Conservation (phyloP, 257 asterid species). For the Rubia yunnanensis region DNA sequence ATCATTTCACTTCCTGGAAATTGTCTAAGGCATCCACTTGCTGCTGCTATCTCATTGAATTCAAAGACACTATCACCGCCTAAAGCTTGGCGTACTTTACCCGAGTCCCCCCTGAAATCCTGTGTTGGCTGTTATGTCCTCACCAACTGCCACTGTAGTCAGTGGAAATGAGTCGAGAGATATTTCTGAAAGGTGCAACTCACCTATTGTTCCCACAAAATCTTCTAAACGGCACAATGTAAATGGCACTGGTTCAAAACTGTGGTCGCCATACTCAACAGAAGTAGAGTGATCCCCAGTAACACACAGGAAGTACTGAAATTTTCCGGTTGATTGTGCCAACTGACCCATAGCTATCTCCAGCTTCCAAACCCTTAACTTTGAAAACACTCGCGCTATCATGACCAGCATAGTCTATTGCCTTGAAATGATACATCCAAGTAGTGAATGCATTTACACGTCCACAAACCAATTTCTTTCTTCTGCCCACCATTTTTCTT, state of each 20-base stretch:
- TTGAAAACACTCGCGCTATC: conserved; percentile 90
- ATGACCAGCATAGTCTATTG: conserved; percentile 97
- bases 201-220: conserved; percentile 69
- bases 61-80: conserved; percentile 61
- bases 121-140: conserved; percentile 25
- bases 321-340: conserved; percentile 60
- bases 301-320: conserved; percentile 64
- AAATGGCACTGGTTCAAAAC: conserved; percentile 95
- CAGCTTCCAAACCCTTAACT: conserved; percentile 90
- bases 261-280: conserved; percentile 97
- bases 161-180: conserved; percentile 83
- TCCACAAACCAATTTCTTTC: conserved; percentile 69
- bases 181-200: conserved; percentile 39
- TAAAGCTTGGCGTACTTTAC: conserved; percentile 27
- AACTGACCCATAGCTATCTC: conserved; percentile 87
- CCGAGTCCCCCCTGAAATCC: conserved; percentile 24
- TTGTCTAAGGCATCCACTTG: conserved; percentile 78
- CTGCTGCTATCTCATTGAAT: conserved; percentile 73
- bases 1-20: conserved; percentile 91
- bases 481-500: conserved; percentile 80
- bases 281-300: conserved; percentile 98
- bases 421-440: conserved; percentile 80
- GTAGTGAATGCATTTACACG: conserved; percentile 86
- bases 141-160: conserved; percentile 39
- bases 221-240: conserved; percentile 71